Conservation (phyloP, 208 protist species). For the Histomonas meleagridis region DNA sequence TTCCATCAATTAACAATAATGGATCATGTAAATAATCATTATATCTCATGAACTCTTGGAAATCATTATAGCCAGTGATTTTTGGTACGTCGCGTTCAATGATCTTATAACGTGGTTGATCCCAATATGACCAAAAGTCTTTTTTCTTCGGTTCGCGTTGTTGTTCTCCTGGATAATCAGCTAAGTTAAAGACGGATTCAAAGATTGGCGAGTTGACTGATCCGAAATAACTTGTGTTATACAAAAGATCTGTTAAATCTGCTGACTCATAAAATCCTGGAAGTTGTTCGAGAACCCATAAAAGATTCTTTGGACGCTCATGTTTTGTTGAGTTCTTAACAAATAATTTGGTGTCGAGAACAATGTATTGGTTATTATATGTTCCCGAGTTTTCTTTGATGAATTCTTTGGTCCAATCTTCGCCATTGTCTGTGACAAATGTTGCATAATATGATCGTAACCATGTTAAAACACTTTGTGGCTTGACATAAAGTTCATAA, state of each 20-base stretch:
- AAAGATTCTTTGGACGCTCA: background rate
- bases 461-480: background rate
- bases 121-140: background rate
- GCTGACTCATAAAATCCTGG: background rate
- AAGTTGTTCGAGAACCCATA: background rate
- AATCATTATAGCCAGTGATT: background rate
- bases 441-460: background rate
- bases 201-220: background rate
- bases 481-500: background rate
- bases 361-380: background rate
- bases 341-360: background rate
- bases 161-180: background rate
- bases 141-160: background rate
- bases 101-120: background rate
- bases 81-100: background rate
- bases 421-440: background rate
- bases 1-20: background rate
- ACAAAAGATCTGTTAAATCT: background rate
- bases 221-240: background rate
- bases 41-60: background rate
- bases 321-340: no score
- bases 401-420: background rate
- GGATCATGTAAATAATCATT: background rate
- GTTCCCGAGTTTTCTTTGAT: background rate
- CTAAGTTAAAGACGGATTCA: background rate